phyloP scores from a whole-genome alignment of 306 rosid species.

The Malus domestica region ASM211411v1 NC_041800.1:28823233-28823732 shows the following conservation, averaged over 20 bases:
- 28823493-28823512: conserved; percentile 18
- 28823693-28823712: conserved; percentile 25
- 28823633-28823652: conserved; percentile 48
- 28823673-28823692: conserved; percentile 25
- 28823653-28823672: conserved; percentile 40
- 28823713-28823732: conserved; percentile 30
- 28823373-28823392: conserved; percentile 22
- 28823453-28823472: conserved; percentile 23
- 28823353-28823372: neutral
- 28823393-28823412: conserved; percentile 49
- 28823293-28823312: neutral
- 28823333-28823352: conserved; percentile 6
- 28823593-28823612: conserved; percentile 71
- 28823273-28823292: neutral
- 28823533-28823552: conserved; percentile 36
- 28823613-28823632: conserved; percentile 75
- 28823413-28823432: conserved; percentile 29
- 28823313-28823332: neutral
- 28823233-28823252: neutral
- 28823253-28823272: neutral
- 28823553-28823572: conserved; percentile 33
- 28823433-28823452: conserved; percentile 10
- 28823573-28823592: conserved; percentile 45
- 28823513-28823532: conserved; percentile 30
- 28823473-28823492: conserved; percentile 20